Percentiles rank a stretch among this genome's conserved stretches.
phyloP scores from a whole-genome alignment of 2,329 filamentous ascomycete species.

The Hypoxylon sp. region DNA sequence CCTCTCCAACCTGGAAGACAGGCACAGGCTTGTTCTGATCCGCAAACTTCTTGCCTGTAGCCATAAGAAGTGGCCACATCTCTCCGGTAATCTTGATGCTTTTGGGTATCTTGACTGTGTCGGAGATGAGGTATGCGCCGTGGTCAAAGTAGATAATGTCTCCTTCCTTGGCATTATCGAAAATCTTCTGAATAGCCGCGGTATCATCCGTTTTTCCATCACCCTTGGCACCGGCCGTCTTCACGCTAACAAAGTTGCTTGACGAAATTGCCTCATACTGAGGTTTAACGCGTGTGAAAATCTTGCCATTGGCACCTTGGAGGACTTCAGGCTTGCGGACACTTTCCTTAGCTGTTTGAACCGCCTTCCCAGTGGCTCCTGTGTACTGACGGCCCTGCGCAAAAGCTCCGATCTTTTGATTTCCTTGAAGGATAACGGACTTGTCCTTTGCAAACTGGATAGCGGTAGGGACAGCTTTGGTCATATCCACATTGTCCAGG shows the following conservation, averaged over 20 bases:
- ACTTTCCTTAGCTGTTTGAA: constrained; percentile 72
- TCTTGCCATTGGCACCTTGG: constrained; percentile 74
- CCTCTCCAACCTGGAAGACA: constrained; percentile 87
- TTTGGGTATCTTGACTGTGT: constrained; percentile 80
- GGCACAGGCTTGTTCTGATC: constrained; percentile 82
- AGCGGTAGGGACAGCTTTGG: constrained; percentile 74
- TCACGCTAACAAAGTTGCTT: constrained; percentile 86
- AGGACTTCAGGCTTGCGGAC: constrained; percentile 74
- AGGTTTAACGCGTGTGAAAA: constrained; percentile 90
- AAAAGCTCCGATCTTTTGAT: constrained; percentile 78
- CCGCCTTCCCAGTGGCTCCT: constrained; percentile 62
- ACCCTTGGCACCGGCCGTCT: constrained; percentile 85
- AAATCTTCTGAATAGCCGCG: constrained; percentile 81
- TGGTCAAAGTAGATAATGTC: constrained; percentile 82
- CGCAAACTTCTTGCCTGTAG: constrained; percentile 79
- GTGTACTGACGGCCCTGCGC: constrained; percentile 84
- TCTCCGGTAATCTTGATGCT: constrained; percentile 91
- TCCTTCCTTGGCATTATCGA: constrained; percentile 75
- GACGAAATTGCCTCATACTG: constrained; percentile 81
- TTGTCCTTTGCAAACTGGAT: constrained; percentile 72
- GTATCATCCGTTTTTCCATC: constrained; percentile 93
- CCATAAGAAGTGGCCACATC: constrained; percentile 92
- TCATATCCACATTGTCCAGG: constrained; percentile 91
- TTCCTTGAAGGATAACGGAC: constrained; percentile 76
- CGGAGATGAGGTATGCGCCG: constrained; percentile 78